Conservation (phyloP, 345 rosid species). For the Bruguiera sexangula region DNA sequence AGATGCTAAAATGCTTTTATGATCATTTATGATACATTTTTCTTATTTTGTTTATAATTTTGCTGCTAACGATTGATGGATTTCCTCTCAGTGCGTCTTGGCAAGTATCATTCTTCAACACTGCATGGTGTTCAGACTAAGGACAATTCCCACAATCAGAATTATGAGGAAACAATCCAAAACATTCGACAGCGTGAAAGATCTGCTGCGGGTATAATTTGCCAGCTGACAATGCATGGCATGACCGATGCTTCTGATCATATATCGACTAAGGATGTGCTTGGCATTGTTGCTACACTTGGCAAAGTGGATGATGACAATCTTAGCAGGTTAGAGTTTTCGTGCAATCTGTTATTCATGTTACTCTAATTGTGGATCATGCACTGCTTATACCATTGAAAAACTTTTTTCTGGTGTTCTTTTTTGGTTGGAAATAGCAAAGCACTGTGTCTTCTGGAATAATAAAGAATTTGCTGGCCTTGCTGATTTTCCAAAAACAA, state of each 20-base stretch:
- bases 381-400: neutral
- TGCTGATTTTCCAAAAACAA: neutral
- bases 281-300: conserved; percentile 79
- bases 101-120: conserved; percentile 50
- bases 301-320: conserved; percentile 74
- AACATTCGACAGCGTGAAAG: conserved; percentile 52
- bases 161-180: conserved; percentile 51
- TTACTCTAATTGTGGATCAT: conserved; percentile 2
- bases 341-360: conserved; percentile 1
- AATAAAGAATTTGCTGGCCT: neutral
- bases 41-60: neutral
- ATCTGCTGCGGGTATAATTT: conserved; percentile 75
- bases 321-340: conserved; percentile 52
- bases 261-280: conserved; percentile 45
- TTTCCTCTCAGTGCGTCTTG: conserved; percentile 48
- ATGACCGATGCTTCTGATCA: conserved; percentile 40
- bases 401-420: neutral
- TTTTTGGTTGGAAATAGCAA: neutral
- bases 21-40: conserved; percentile 5
- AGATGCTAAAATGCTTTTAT: neutral
- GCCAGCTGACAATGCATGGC: conserved; percentile 41
- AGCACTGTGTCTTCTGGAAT: neutral
- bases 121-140: conserved; percentile 23
- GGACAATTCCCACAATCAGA: conserved; percentile 35
- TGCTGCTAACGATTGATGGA: neutral